phyloP scores from a whole-genome alignment of 2,329 filamentous ascomycete genomes.

The Aspergillus fijiensis region DNA sequence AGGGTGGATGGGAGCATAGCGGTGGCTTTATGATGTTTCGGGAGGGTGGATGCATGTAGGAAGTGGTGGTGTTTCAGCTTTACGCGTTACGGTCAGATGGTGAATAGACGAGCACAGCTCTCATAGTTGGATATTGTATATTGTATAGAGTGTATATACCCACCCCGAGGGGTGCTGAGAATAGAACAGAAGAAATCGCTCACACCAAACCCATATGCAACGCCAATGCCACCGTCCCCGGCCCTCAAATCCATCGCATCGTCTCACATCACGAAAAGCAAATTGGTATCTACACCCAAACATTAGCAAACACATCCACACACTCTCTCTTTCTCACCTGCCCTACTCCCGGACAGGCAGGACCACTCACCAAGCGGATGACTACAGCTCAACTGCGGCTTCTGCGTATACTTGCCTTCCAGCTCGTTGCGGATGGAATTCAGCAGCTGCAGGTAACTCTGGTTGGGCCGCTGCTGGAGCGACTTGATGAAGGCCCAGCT shows the following conservation, averaged over 20 bases:
- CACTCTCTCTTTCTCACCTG: too few relatives aligned
- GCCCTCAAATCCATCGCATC: conserved; percentile 5
- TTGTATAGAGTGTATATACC: too few relatives aligned
- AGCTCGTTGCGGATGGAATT: conserved; percentile 92
- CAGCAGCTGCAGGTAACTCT: conserved; percentile 90
- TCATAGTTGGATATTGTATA: too few relatives aligned
- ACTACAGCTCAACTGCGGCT: conserved; percentile 93
- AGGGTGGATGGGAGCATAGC: too few relatives aligned
- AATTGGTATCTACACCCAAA: conserved; percentile 56
- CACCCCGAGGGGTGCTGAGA: too few relatives aligned
- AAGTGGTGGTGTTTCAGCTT: too few relatives aligned
- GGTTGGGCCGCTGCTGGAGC: conserved; percentile 83
- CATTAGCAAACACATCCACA: conserved; percentile 2
- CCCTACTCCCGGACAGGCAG: neutral
- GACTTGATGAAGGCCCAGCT: conserved; percentile 93
- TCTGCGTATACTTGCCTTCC: conserved; percentile 83
- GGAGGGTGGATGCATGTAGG: too few relatives aligned
- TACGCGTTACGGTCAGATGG: too few relatives aligned
- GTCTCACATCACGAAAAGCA: conserved; percentile 65
- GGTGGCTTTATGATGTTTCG: too few relatives aligned
- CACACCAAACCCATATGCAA: neutral
- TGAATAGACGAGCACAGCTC: too few relatives aligned
- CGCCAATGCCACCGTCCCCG: neutral
- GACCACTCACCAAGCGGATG: conserved; percentile 80
- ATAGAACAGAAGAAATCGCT: neutral